Percentiles rank a stretch among this genome's conserved stretches.
Evolutionary conservation across 768 basidiomycete genomes (phyloP).

Genomic region (Trametes villosa): DNA sequence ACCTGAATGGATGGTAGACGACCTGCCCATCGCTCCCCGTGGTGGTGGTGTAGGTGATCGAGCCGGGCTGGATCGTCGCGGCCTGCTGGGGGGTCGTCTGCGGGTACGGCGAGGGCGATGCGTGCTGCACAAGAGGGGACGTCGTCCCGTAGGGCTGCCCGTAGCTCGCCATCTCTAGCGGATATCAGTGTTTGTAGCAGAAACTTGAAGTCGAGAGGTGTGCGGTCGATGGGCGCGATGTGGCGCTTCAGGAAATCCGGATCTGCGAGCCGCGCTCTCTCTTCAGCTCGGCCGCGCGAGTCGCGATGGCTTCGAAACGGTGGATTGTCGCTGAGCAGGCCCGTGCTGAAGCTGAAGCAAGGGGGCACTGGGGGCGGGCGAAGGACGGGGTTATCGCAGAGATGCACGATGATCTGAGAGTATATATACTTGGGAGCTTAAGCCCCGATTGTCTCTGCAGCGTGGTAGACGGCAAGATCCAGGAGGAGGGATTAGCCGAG

Average conservation of each 20-base stretch:
- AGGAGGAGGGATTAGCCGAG: slow-evolving; percentile 17
- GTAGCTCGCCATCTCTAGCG: background rate
- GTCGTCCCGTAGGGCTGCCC: slow-evolving; percentile 2
- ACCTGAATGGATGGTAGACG: slow-evolving; percentile 79
- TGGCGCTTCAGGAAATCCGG: too few relatives aligned
- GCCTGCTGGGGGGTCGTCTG: slow-evolving; percentile 25
- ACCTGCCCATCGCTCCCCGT: slow-evolving; percentile 62
- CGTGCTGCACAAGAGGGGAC: slow-evolving; percentile 9
- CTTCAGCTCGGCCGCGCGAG: too few relatives aligned
- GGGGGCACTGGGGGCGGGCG: too few relatives aligned
- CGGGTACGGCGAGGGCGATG: slow-evolving; percentile 25
- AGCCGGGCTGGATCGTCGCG: slow-evolving; percentile 64
- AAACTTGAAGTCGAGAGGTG: too few relatives aligned
- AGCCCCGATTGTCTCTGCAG: slow-evolving; percentile 26
- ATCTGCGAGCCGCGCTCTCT: too few relatives aligned
- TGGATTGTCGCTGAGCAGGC: too few relatives aligned
- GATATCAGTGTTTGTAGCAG: background rate
- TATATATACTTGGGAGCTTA: slow-evolving; percentile 27
- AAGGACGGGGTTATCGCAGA: slow-evolving; percentile 19
- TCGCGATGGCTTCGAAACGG: background rate
- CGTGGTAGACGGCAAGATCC: slow-evolving; percentile 33
- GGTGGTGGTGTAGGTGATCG: slow-evolving; percentile 74
- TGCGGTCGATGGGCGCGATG: background rate
- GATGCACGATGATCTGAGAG: slow-evolving; percentile 19
- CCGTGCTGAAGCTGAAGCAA: background rate